These are phyloP conservation scores for Quercus cerris DNA, from an alignment of 306 rosid species.

Conservation along the genomic window DNA sequence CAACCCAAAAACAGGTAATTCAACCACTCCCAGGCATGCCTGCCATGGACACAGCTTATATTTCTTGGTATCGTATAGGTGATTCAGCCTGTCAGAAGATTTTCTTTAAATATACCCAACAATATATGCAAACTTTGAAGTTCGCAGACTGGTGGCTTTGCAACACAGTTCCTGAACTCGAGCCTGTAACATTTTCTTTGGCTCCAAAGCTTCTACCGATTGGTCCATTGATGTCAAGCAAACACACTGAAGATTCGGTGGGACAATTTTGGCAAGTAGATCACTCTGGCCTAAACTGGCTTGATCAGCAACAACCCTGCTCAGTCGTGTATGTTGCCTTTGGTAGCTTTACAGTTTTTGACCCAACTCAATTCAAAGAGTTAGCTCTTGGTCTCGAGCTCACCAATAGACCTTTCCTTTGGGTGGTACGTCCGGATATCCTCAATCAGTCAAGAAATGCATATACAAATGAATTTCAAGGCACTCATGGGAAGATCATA, in stretches of 20 bases:
- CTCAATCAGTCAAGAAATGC: background rate
- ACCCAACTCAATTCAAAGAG: slow-evolving; percentile 24
- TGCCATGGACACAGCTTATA: background rate
- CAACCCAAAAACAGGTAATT: slow-evolving; percentile 14
- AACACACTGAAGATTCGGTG: background rate
- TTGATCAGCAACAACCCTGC: slow-evolving; percentile 22
- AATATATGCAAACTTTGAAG: slow-evolving; percentile 15
- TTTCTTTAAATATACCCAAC: slow-evolving; percentile 16
- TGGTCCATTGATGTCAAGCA: slow-evolving; percentile 27
- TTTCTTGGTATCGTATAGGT: slow-evolving; percentile 24
- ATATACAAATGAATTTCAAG: slow-evolving; percentile 27
- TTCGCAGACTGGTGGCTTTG: slow-evolving; percentile 44
- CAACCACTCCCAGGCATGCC: slow-evolving; percentile 25
- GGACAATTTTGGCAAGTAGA: slow-evolving; percentile 34
- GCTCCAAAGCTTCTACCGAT: slow-evolving; percentile 33
- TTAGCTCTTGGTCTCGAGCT: slow-evolving; percentile 32
- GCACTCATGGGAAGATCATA: slow-evolving; percentile 27
- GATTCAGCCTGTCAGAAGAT: background rate
- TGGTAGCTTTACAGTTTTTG: slow-evolving; percentile 20
- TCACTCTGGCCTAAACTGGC: slow-evolving; percentile 20
- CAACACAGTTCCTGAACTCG: slow-evolving; percentile 37
- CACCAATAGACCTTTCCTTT: slow-evolving; percentile 22
- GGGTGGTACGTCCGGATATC: slow-evolving; percentile 21
- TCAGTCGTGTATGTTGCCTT: slow-evolving; percentile 34
- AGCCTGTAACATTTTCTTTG: slow-evolving; percentile 20